Conservation (phyloP, 129 eudicot genomes). For the carrot (Daucus carota) region DH1_v3.0 NC_030386.2:35873001-35873500, state of each 20-base stretch:
- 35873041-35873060: conserved; percentile 71
- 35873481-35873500: neutral
- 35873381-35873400: conserved; percentile 86
- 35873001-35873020: conserved; percentile 50
- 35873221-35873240: conserved; percentile 95
- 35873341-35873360: conserved; percentile 90
- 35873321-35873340: conserved; percentile 86
- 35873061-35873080: conserved; percentile 60
- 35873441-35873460: neutral
- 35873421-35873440: conserved; percentile 53
- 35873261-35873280: conserved; percentile 97
- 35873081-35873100: conserved; percentile 50
- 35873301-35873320: conserved; percentile 95
- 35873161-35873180: conserved; percentile 65
- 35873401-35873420: conserved; percentile 73
- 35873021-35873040: conserved; percentile 54
- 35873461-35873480: neutral
- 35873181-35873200: conserved; percentile 60
- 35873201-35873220: conserved; percentile 76
- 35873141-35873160: conserved; percentile 95
- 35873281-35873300: conserved; percentile 93
- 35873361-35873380: conserved; percentile 73
- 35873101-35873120: conserved; percentile 57
- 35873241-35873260: conserved; percentile 92
- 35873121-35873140: conserved; percentile 66